phyloP scores from a whole-genome alignment of 257 asterid genomes.

The Solanum sparsipilum region DNA sequence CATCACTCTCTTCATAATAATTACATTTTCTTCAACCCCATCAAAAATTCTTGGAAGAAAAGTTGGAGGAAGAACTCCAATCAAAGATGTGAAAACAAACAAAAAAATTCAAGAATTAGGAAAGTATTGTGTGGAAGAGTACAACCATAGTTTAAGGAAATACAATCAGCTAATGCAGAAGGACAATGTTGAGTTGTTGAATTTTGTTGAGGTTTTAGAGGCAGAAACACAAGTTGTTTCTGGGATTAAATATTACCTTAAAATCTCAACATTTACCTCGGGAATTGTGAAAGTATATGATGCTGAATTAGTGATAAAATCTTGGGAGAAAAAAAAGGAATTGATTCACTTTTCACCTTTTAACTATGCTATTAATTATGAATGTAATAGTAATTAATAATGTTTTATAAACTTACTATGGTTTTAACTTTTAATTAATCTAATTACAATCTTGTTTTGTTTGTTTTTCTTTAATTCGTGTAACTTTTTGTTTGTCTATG shows the following conservation, averaged over 20 bases:
- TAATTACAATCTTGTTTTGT: background rate
- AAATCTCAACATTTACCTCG: slow-evolving; percentile 26
- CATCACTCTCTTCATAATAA: slow-evolving; percentile 2
- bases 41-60: slow-evolving; percentile 4
- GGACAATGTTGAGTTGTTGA: background rate
- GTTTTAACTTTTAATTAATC: background rate
- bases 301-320: slow-evolving; percentile 48
- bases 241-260: slow-evolving; percentile 59
- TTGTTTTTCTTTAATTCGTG: too few species aligned
- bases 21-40: background rate
- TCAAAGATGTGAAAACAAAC: slow-evolving; percentile 37
- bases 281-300: slow-evolving; percentile 16
- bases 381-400: background rate
- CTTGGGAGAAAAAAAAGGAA: slow-evolving; percentile 38
- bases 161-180: background rate
- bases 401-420: background rate
- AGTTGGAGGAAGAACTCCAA: slow-evolving; percentile 34
- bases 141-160: background rate
- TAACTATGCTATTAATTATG: background rate
- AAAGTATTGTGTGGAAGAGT: slow-evolving; percentile 38
- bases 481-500: too few species aligned
- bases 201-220: slow-evolving; percentile 38
- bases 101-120: slow-evolving; percentile 48
- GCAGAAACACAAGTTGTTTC: slow-evolving; percentile 72
- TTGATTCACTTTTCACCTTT: slow-evolving; percentile 26